Conservation (phyloP, 495 filamentous ascomycete species). For the Penicillium tannophilum region DNA sequence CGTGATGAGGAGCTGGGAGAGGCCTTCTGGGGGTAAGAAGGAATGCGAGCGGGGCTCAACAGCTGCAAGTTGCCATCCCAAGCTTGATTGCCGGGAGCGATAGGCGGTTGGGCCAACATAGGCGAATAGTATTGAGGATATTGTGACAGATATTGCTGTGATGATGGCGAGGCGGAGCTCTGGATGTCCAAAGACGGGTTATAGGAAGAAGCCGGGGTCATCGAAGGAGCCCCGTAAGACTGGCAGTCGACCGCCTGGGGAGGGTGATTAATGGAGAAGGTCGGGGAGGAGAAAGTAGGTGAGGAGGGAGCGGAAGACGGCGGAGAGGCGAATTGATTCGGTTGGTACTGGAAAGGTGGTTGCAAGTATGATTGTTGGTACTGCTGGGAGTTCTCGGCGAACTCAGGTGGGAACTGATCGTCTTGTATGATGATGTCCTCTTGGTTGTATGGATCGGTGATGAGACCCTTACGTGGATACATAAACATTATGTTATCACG, state of each 20-base stretch:
- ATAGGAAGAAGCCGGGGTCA: slow-evolving; percentile 50
- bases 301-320: slow-evolving; percentile 46
- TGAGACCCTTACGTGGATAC: slow-evolving; percentile 53
- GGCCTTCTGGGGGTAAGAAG: slow-evolving; percentile 41
- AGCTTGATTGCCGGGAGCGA: slow-evolving; percentile 38
- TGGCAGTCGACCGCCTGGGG: slow-evolving; percentile 38
- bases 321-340: slow-evolving; percentile 41
- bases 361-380: slow-evolving; percentile 34
- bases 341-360: slow-evolving; percentile 42
- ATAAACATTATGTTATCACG: slow-evolving; percentile 49
- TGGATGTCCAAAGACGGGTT: slow-evolving; percentile 44
- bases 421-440: slow-evolving; percentile 50
- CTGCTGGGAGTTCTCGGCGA: slow-evolving; percentile 34
- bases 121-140: slow-evolving; percentile 39
- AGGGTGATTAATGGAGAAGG: slow-evolving; percentile 41
- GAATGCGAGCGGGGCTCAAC: slow-evolving; percentile 40
- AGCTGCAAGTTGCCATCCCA: slow-evolving; percentile 48
- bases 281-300: slow-evolving; percentile 44
- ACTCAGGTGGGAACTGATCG: slow-evolving; percentile 43
- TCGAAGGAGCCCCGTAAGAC: slow-evolving; percentile 49
- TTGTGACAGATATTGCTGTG: slow-evolving; percentile 32
- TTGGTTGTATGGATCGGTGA: slow-evolving; percentile 44
- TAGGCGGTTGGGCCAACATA: slow-evolving; percentile 48
- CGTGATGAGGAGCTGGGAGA: slow-evolving; percentile 37
- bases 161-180: slow-evolving; percentile 34